Conservation (phyloP, 1,139 yeast genomes). For the Meyerozyma sp. region DNA sequence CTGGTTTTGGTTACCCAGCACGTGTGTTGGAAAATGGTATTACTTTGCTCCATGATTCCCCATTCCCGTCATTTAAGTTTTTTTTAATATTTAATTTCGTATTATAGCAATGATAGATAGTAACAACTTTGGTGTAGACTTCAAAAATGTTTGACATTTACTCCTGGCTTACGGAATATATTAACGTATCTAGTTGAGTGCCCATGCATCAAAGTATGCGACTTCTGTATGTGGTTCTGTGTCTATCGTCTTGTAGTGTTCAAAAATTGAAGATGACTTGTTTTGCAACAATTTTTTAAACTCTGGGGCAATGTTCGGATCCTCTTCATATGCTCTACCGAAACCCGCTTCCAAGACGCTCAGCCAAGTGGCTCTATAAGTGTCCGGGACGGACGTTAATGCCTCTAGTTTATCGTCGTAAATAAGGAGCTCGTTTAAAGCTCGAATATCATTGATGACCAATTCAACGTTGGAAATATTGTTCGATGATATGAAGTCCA, state of each 20-base stretch:
- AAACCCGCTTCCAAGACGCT: slow-evolving; percentile 60
- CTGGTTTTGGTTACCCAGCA: slow-evolving; percentile 1
- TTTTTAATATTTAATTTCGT: slow-evolving; percentile 8
- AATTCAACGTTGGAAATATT: slow-evolving; percentile 82
- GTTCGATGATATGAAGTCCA: slow-evolving; percentile 67
- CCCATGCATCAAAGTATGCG: slow-evolving; percentile 40
- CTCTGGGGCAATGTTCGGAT: slow-evolving; percentile 10
- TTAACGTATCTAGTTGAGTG: slow-evolving; percentile 6
- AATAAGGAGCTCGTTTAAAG: slow-evolving; percentile 82
- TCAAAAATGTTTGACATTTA: too few species aligned
- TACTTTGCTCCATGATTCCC: slow-evolving; percentile 4
- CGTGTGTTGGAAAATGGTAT: background rate
- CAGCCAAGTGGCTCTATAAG: slow-evolving; percentile 55
- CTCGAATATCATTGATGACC: slow-evolving; percentile 65
- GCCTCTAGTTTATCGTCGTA: slow-evolving; percentile 83
- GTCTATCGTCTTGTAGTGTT: slow-evolving; percentile 27
- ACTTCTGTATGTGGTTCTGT: slow-evolving; percentile 31
- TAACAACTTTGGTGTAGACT: background rate
- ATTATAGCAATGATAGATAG: slow-evolving; percentile 11
- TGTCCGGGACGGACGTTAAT: slow-evolving; percentile 40
- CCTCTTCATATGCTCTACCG: slow-evolving; percentile 35
- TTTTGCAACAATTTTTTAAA: slow-evolving; percentile 11
- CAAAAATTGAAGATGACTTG: slow-evolving; percentile 29
- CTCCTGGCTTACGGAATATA: too few species aligned
- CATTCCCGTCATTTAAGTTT: slow-evolving; percentile 10